Evolutionary conservation across 257 asterid genomes (phyloP).

Genomic region (Nicotiana benthamiana): DNA sequence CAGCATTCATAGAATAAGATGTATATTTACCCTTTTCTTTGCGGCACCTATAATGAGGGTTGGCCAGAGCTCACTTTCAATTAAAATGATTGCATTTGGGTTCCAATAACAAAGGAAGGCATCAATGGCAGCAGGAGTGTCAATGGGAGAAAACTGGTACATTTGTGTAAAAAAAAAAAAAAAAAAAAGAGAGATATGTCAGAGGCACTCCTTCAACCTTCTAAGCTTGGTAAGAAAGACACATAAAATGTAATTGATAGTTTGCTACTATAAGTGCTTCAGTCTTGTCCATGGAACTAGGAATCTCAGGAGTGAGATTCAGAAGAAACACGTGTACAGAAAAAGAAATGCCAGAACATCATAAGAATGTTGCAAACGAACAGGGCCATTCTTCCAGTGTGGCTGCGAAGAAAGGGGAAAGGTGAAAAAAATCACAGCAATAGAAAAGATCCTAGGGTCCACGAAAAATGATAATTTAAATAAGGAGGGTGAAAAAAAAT

Average conservation of each 20-base stretch:
- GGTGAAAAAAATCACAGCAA: not conserved
- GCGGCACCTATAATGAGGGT: slow-evolving; percentile 82
- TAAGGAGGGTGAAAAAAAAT: too few species aligned
- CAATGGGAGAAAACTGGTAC: slow-evolving; percentile 90
- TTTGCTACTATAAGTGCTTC: not conserved
- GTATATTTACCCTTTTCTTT: slow-evolving; percentile 45
- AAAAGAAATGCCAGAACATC: not conserved
- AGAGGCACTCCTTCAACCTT: not conserved
- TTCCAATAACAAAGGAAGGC: slow-evolving; percentile 78
- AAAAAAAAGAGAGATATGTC: not conserved
- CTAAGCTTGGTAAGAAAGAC: not conserved
- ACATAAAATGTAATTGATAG: not conserved
- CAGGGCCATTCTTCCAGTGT: not conserved
- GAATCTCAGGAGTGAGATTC: not conserved
- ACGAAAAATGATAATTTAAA: too few species aligned
- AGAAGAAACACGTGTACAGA: not conserved
- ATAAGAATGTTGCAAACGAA: not conserved
- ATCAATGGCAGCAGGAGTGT: slow-evolving; percentile 66
- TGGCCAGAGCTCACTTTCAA: slow-evolving; percentile 95
- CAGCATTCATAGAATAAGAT: not conserved
- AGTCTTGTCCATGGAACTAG: not conserved
- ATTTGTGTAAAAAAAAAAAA: not conserved
- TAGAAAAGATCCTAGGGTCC: not conserved
- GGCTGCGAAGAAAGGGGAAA: not conserved
- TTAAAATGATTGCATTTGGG: slow-evolving; percentile 66